Conservation (phyloP, 345 rosid genomes). For the Corchorus capsularis region DNA sequence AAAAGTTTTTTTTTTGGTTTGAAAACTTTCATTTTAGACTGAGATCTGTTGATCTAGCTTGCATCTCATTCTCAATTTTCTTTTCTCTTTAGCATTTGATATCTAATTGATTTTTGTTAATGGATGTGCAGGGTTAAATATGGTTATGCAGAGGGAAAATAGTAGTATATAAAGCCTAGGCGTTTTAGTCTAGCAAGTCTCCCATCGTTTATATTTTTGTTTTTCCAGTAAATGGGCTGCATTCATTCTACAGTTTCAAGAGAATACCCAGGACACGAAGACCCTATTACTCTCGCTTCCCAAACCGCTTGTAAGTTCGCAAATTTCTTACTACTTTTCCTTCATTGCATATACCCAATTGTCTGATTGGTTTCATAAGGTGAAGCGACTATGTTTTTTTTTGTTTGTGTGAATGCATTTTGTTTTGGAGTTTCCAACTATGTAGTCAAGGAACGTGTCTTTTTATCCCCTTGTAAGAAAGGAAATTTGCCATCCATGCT, state of each 20-base stretch:
- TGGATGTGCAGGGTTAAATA: constrained; percentile 22
- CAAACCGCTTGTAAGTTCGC: constrained; percentile 85
- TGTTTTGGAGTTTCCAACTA: neutral
- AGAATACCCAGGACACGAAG: constrained; percentile 82
- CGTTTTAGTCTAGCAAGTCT: constrained; percentile 23
- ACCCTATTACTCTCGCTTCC: constrained; percentile 82
- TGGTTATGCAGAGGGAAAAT: constrained; percentile 28
- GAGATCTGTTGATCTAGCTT: neutral
- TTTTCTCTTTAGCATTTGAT: neutral
- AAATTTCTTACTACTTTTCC: neutral
- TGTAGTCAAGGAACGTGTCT: neutral
- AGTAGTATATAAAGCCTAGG: constrained; percentile 27
- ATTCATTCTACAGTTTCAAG: constrained; percentile 69
- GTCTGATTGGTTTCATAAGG: neutral
- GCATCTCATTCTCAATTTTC: neutral
- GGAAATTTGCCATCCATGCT: neutral
- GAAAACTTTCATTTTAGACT: neutral
- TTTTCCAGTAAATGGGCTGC: constrained; percentile 86
- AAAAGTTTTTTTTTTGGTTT: neutral
- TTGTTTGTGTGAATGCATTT: neutral
- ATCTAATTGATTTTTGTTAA: constrained; percentile 7
- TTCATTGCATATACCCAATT: neutral
- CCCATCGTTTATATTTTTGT: constrained; percentile 2
- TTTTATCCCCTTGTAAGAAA: neutral
- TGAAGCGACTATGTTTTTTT: neutral